Conservation (phyloP, 768 basidiomycete genomes). For the Vararia minispora region DNA sequence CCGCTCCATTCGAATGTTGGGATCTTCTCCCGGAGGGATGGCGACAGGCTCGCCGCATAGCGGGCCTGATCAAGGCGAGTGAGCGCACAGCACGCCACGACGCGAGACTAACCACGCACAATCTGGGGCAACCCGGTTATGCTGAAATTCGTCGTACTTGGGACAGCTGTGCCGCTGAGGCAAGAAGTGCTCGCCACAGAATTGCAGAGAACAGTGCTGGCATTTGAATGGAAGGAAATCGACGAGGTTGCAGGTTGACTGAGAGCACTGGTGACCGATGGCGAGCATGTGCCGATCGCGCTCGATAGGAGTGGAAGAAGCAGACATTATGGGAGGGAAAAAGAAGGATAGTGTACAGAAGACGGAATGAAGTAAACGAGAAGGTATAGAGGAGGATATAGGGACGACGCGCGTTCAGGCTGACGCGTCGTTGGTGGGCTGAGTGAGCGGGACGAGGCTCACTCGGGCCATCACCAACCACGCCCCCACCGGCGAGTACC, state of each 20-base stretch:
- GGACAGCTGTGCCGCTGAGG: slow-evolving; percentile 56
- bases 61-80: slow-evolving; percentile 37
- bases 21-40: slow-evolving; percentile 67
- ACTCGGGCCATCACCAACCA: too few relatives aligned
- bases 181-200: slow-evolving; percentile 74
- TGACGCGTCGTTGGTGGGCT: slow-evolving; percentile 9
- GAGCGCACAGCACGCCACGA: neutral
- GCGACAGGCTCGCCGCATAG: slow-evolving; percentile 69
- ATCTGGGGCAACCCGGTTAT: slow-evolving; percentile 66
- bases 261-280: slow-evolving; percentile 64
- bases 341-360: neutral
- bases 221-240: slow-evolving; percentile 86
- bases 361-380: neutral
- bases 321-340: slow-evolving; percentile 17
- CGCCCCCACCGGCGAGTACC: too few relatives aligned
- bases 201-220: slow-evolving; percentile 59
- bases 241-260: slow-evolving; percentile 52
- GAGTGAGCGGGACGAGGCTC: slow-evolving; percentile 6
- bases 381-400: slow-evolving; percentile 12
- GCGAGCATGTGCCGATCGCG: slow-evolving; percentile 48
- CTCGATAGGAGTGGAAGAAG: slow-evolving; percentile 19
- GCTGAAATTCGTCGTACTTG: slow-evolving; percentile 58
- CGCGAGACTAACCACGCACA: slow-evolving; percentile 52
- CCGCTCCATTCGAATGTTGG: slow-evolving; percentile 70
- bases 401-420: slow-evolving; percentile 20